phyloP scores from a whole-genome alignment of 306 rosid genomes.

The Trichosanthes truncata region DNA sequence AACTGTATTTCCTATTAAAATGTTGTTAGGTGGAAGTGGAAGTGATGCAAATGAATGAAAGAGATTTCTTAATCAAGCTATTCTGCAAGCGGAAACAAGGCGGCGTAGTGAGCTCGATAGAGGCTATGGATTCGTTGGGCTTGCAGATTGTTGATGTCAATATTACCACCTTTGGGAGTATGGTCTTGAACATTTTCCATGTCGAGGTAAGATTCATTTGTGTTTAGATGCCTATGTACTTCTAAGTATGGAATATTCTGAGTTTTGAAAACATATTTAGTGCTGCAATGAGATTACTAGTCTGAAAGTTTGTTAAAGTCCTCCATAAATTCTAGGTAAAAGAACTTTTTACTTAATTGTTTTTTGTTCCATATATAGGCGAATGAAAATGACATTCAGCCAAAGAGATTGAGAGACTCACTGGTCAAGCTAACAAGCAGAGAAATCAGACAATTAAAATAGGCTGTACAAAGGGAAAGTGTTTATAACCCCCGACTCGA shows the following conservation, averaged over 20 bases:
- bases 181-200: constrained; percentile 35
- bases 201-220: constrained; percentile 48
- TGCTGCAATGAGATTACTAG: background rate
- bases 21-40: constrained; percentile 40
- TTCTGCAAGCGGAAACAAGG: constrained; percentile 36
- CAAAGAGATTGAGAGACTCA: constrained; percentile 30
- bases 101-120: constrained; percentile 52
- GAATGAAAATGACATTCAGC: constrained; percentile 30
- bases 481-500: constrained; percentile 14
- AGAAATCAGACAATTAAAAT: background rate
- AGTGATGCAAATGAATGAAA: constrained; percentile 42
- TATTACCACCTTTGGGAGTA: constrained; percentile 36
- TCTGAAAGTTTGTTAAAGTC: background rate
- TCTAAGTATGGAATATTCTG: background rate
- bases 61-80: constrained; percentile 40
- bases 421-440: constrained; percentile 27
- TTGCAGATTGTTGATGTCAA: constrained; percentile 50
- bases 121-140: constrained; percentile 52
- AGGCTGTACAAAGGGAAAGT: background rate
- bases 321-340: background rate
- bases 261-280: background rate
- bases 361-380: constrained; percentile 30
- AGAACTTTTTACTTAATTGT: background rate
- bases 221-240: background rate
- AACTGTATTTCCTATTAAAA: background rate